Base-by-base conservation (phyloP, 495 filamentous ascomycete species). In the Penicillium angulare region DNA sequence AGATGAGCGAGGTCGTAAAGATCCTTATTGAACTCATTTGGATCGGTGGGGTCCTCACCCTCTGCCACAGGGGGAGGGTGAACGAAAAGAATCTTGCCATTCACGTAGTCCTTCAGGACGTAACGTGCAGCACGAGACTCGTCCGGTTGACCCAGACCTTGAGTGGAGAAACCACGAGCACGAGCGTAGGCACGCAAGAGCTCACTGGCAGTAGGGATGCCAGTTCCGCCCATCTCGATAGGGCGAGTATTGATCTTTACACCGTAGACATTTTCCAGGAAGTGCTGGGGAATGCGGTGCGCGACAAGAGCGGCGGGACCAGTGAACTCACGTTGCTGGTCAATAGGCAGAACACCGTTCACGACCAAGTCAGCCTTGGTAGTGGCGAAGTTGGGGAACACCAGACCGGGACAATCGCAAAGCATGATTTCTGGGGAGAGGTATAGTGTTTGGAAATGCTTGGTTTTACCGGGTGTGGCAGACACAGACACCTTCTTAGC, bases 401-500 rank as follows among this genome's bases (percentile, higher is more conserved):
- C 95, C 17, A 99, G 84, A 81, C 95, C 95, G 23, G 95, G 95
- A 61, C 95, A 99, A 84, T 99, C 95, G 73, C 95, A 97, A 17
- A 99, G 79, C 56, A 97, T 81, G 55, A 97, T 88, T 53, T 84
- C 79, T 13, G 91, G 86, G 53, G 87, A 91, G 40, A 97, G 79
- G 66, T 96, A 92, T 55, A 99, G 90, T 15, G 95, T 99, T 67
- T 99, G 95, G 75, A 99, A 99, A 62, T 99, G 95, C 74, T 99
- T 99, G 8, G 95, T 99, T 71, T 97, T 99, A 49, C 95, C 95
- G 5, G 95, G 95, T 2, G 95, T 99, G 22, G 92, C 85, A 32
- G 95, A 97, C 33, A 99, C 95, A 2, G 92, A 97, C 4, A 99
- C 95, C 72, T 97, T 97, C 79, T 96, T 97, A 47, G 95, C 87